Percentiles rank a stretch among this genome's conserved stretches.
Evolutionary conservation across 805 yeast species (phyloP).

Genomic region (Ogataea methanolica): DNA sequence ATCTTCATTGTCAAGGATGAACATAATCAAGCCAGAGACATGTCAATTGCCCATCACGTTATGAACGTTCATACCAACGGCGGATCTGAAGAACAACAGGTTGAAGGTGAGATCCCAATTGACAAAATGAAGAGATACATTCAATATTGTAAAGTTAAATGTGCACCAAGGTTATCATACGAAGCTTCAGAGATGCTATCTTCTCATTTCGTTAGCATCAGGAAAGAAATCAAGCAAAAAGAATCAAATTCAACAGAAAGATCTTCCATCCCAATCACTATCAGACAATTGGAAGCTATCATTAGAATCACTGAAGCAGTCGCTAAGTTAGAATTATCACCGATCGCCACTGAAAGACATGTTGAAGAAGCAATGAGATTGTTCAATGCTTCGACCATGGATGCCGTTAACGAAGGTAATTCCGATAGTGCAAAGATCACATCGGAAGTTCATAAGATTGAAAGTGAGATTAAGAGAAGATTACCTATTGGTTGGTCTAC

Average conservation of each 20-base stretch:
- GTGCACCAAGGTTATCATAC: constrained; percentile 88
- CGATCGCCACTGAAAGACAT: constrained; percentile 82
- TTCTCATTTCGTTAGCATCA: constrained; percentile 86
- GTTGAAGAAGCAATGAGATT: constrained; percentile 94
- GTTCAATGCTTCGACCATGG: constrained; percentile 96
- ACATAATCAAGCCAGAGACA: constrained; percentile 81
- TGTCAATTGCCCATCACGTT: constrained; percentile 89
- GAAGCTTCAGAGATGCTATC: constrained; percentile 89
- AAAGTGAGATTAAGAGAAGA: constrained; percentile 80
- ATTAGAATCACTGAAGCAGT: constrained; percentile 91
- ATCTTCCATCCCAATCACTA: constrained; percentile 94
- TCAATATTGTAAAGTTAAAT: constrained; percentile 80
- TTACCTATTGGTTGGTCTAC: constrained; percentile 97
- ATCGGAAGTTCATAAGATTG: constrained; percentile 73
- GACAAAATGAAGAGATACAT: constrained; percentile 89
- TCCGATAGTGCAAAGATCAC: constrained; percentile 54
- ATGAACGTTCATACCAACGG: constrained; percentile 91
- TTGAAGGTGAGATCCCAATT: constrained; percentile 82
- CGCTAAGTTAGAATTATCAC: constrained; percentile 79
- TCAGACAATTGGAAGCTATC: constrained; percentile 96
- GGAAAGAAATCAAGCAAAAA: constrained; percentile 74
- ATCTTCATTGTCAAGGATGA: constrained; percentile 95
- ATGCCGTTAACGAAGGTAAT: constrained; percentile 58
- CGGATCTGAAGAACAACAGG: constrained; percentile 38
- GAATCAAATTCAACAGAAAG: constrained; percentile 83